A percentile compares a stretch with the other conserved stretches of the same genome.
Conservation (phyloP, 2,329 filamentous ascomycete genomes). For the Plectosphaerella plurivora region DNA sequence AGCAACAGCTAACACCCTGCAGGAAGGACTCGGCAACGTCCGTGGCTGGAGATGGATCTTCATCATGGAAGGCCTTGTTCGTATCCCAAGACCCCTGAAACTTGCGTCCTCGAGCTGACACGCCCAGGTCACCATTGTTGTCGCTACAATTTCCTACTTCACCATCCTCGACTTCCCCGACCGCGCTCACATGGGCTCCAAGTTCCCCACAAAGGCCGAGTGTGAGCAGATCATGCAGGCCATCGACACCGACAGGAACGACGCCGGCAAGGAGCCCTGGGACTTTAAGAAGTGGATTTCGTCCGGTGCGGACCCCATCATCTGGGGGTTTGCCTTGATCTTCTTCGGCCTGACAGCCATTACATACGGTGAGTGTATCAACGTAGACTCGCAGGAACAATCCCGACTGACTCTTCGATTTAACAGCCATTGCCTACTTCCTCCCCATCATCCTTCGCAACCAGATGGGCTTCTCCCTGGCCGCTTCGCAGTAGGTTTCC, state of each 20-base stretch:
- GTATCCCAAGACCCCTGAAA: constrained; percentile 28
- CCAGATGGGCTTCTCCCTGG: constrained; percentile 19
- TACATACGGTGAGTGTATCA: no score
- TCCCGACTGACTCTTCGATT: no score
- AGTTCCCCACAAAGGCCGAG: constrained; percentile 37
- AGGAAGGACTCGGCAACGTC: constrained; percentile 50
- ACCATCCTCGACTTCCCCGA: constrained; percentile 3
- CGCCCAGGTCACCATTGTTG: constrained; percentile 29
- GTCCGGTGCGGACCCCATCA: neutral
- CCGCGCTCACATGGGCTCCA: neutral
- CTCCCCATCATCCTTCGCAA: constrained; percentile 50
- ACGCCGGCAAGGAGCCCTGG: constrained; percentile 62
- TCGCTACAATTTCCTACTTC: constrained; percentile 35
- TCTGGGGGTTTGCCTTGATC: constrained; percentile 1
- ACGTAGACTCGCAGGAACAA: no score
- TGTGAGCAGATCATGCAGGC: constrained; percentile 63
- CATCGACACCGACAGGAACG: constrained; percentile 60
- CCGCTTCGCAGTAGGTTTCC: neutral
- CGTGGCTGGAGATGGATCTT: constrained; percentile 59
- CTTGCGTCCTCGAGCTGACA: no score
- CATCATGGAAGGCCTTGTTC: constrained; percentile 57
- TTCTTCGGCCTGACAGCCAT: neutral
- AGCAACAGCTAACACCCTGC: constrained; percentile 14
- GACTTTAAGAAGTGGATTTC: constrained; percentile 51
- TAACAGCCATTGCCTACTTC: constrained; percentile 42